Percentiles rank a stretch among this genome's conserved stretches.
These are phyloP conservation scores for Phyllosticta citriasiana DNA, from an alignment of 2,329 filamentous ascomycete genomes.

Conservation along the genomic window DNA sequence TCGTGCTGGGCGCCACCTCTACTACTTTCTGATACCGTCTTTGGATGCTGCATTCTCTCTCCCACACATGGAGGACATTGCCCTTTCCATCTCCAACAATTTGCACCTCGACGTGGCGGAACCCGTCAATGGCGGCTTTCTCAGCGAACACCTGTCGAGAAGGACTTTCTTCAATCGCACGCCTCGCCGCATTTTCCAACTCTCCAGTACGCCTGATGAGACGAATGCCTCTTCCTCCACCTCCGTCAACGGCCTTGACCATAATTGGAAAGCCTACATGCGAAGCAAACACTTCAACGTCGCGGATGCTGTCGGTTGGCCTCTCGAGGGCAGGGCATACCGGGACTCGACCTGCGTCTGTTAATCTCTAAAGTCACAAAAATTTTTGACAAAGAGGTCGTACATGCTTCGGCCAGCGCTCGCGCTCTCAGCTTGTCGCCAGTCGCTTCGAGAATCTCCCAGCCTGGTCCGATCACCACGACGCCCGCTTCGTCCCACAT, in stretches of 20 bases:
- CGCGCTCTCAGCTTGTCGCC: constrained; percentile 48
- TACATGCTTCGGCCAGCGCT: constrained; percentile 40
- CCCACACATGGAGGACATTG: constrained; percentile 46
- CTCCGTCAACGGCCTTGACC: constrained; percentile 56
- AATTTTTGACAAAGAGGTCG: neutral
- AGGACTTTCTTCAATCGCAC: constrained; percentile 49
- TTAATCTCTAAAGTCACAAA: neutral
- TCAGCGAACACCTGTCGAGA: constrained; percentile 49
- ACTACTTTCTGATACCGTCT: constrained; percentile 52
- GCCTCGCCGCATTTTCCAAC: constrained; percentile 20
- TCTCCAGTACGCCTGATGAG: constrained; percentile 37
- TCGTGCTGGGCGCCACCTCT: constrained; percentile 47
- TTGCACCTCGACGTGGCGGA: constrained; percentile 52
- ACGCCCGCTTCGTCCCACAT: constrained; percentile 41
- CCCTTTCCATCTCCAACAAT: constrained; percentile 48
- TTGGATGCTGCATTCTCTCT: constrained; percentile 52
- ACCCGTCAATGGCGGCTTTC: constrained; percentile 52
- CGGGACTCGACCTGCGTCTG: constrained; percentile 33
- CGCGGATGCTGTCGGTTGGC: constrained; percentile 33
- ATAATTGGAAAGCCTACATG: constrained; percentile 45
- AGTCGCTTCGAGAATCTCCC: constrained; percentile 47
- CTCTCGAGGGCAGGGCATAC: constrained; percentile 39
- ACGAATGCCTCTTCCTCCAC: constrained; percentile 51
- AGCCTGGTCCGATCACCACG: constrained; percentile 45
- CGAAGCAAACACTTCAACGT: constrained; percentile 49